Base-by-base conservation (phyloP, 192 early-diverging fungal genomes). In the Anaeromyces robustus region DNA sequence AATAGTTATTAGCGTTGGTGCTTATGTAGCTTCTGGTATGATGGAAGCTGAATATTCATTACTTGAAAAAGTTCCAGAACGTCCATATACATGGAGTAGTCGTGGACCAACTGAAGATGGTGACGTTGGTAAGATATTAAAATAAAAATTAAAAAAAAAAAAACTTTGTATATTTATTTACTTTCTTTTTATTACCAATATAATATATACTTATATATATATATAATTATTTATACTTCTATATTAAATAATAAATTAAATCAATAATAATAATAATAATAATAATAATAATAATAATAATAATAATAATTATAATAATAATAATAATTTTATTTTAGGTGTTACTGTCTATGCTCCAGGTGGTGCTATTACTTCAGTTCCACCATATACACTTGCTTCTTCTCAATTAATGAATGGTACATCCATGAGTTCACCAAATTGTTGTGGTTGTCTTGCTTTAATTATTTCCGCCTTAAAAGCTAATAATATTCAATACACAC, bases 371-470 rank as follows among this genome's bases (percentile, higher is more conserved):
- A 94, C 97, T 16, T 92, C 91, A 81, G 93, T 95, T 31, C 96
- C 97, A 13, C 87, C 92, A 29, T 99, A 94, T 85, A 91, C 89
- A 18, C 86, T 90, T 19, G 84, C 90, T 77, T 89, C 89, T 30
- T 85, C 90, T 78, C 89, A 92, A 80, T 88, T 94, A 77, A 93
- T 93, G 90, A 98, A 97, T 85, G 97, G 97, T 78, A 98, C 97
- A 28, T 93, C 92, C 80, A 99, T 99, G 97, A 92, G 92, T 78
- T 90, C 91, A 78, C 97, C 97, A 77, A 96, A 96, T 83, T 90
- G 91, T 77, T 94, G 94, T 85, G 95, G 96, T n/a, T 94, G 95
- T 83, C 83, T 96, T 79, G 87, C 94, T 12, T 86, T 97, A 30
- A 84, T 98, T 80, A 85, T 97, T 29, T 96, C 96, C 6, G 97